Percentiles rank a stretch among this genome's conserved stretches.
Conservation (phyloP, 441 rosid genomes). For the Capsella rubella region DNA sequence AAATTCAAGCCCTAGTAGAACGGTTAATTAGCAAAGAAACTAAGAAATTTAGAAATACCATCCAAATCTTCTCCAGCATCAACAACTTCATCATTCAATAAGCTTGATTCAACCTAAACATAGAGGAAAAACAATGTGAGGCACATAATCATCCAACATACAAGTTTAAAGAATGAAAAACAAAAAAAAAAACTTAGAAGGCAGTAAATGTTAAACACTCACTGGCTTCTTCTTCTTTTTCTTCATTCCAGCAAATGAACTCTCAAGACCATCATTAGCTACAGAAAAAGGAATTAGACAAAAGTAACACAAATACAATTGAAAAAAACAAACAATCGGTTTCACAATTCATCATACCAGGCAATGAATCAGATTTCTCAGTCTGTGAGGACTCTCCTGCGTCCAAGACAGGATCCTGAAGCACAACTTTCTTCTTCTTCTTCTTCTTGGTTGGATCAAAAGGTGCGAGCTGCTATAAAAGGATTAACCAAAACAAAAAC, state of each 20-base stretch:
- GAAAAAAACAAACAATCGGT: background rate
- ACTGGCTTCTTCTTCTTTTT: conserved; percentile 98
- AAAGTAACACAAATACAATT: background rate
- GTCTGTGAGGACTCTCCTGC: conserved; percentile 54
- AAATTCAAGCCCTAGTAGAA: background rate
- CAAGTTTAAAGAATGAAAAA: background rate
- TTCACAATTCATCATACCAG: conserved; percentile 50
- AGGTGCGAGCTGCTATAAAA: conserved; percentile 33
- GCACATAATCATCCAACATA: conserved; percentile 1
- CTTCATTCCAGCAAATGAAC: conserved; percentile 78
- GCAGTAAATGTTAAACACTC: conserved; percentile 40
- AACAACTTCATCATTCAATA: conserved; percentile 58
- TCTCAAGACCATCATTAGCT: conserved; percentile 84
- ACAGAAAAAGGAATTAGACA: conserved; percentile 32
- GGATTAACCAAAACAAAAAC: background rate
- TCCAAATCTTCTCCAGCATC: conserved; percentile 69
- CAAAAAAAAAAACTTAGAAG: background rate
- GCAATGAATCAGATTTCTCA: conserved; percentile 71
- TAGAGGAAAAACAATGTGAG: conserved; percentile 20
- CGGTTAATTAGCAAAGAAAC: background rate
- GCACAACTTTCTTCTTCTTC: conserved; percentile 56
- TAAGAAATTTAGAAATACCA: conserved; percentile 47
- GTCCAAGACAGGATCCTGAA: conserved; percentile 63
- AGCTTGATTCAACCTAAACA: conserved; percentile 68
- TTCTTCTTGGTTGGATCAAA: conserved; percentile 48